These are phyloP conservation scores for Lachnum nothofagi DNA, from an alignment of 2,329 filamentous ascomycete genomes.

Conservation along the genomic window DNA sequence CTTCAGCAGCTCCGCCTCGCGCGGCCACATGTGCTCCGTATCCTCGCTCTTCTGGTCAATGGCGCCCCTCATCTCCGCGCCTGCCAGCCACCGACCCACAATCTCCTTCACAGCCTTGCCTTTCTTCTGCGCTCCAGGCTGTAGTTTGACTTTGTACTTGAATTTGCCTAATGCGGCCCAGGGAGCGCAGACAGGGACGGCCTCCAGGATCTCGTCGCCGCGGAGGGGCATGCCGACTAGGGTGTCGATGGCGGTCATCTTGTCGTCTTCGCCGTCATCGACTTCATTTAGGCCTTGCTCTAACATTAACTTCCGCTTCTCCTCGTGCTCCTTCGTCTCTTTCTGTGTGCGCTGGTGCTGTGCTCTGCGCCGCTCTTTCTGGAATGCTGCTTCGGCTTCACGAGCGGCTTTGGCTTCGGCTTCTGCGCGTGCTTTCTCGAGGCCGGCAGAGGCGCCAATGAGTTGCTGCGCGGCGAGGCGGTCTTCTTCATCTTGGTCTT, in stretches of 20 bases:
- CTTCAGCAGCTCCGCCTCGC: slow-evolving; percentile 80
- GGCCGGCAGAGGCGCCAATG: slow-evolving; percentile 70
- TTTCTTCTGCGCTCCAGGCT: slow-evolving; percentile 85
- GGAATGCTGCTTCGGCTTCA: slow-evolving; percentile 67
- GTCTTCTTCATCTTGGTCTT: slow-evolving; percentile 90
- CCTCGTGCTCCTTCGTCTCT: slow-evolving; percentile 72
- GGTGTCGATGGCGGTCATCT: slow-evolving; percentile 54
- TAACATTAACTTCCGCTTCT: slow-evolving; percentile 55
- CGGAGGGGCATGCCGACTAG: slow-evolving; percentile 73
- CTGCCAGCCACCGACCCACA: slow-evolving; percentile 71
- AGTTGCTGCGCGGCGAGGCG: slow-evolving; percentile 75
- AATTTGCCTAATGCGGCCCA: slow-evolving; percentile 61
- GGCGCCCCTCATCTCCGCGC: slow-evolving; percentile 44
- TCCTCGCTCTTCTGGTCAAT: slow-evolving; percentile 57
- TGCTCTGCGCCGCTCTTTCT: slow-evolving; percentile 68
- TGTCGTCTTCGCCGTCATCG: slow-evolving; percentile 54
- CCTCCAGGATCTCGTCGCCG: slow-evolving; percentile 76
- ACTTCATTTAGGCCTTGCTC: slow-evolving; percentile 54
- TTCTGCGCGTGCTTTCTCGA: slow-evolving; percentile 64
- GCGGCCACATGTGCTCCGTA: slow-evolving; percentile 73
- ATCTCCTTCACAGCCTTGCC: slow-evolving; percentile 92
- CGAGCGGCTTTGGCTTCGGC: slow-evolving; percentile 60
- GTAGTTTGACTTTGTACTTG: slow-evolving; percentile 94
- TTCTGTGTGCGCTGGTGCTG: slow-evolving; percentile 76
- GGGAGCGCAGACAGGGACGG: slow-evolving; percentile 59